phyloP scores from a whole-genome alignment of 345 rosid genomes.

The Erysimum cheiranthoides region DNA sequence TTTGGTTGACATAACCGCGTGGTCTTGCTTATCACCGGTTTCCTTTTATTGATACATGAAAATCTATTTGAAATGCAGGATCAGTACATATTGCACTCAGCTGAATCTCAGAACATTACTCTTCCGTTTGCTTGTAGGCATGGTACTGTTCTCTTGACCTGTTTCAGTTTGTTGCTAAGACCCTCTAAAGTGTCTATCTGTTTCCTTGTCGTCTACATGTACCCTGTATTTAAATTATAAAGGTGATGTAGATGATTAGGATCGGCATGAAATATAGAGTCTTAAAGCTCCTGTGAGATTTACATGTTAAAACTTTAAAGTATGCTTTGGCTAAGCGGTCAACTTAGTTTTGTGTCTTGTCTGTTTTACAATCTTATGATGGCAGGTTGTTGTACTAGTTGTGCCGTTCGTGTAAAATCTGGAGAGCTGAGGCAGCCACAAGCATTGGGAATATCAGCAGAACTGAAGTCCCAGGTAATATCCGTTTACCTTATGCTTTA shows the following conservation, averaged over 20 bases:
- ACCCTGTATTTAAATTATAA: not conserved
- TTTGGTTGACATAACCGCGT: not conserved
- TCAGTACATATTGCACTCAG: conserved; percentile 93
- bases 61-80: conserved; percentile 64
- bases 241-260: conserved; percentile 21
- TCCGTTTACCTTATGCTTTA: conserved; percentile 9
- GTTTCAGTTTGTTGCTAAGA: conserved; percentile 1
- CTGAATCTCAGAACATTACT: conserved; percentile 76
- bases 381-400: conserved; percentile 96
- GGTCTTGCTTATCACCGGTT: not conserved
- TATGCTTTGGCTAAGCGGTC: not conserved
- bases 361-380: conserved; percentile 17
- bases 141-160: conserved; percentile 60
- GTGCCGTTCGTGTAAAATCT: conserved; percentile 92
- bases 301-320: not conserved
- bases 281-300: conserved; percentile 2
- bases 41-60: not conserved
- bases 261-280: not conserved
- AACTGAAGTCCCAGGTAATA: conserved; percentile 79
- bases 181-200: not conserved
- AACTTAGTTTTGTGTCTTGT: not conserved
- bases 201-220: conserved; percentile 5
- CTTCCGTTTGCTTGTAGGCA: conserved; percentile 99
- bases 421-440: conserved; percentile 91
- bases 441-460: conserved; percentile 95